Percentiles rank a stretch among this genome's conserved stretches.
These are phyloP conservation scores for Phytophthora megakarya DNA, from an alignment of 352 stramenopile genomes.

Conservation along the genomic window DNA sequence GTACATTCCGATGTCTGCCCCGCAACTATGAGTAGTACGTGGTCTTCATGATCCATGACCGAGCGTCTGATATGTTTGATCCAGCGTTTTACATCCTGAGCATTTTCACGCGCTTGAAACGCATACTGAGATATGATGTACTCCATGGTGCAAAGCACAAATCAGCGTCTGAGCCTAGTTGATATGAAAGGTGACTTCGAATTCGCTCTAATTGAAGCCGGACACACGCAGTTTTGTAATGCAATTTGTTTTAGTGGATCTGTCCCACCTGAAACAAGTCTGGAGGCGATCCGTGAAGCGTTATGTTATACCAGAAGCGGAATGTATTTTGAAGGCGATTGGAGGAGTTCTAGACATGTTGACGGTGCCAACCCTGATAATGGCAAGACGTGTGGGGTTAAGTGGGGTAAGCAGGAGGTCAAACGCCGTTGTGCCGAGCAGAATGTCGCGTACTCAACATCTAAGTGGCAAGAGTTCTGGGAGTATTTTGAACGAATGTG, in stretches of 20 bases:
- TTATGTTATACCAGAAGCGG: no score
- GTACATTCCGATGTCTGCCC: constrained; percentile 22
- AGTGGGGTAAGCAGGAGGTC: not conserved
- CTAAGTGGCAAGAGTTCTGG: not conserved
- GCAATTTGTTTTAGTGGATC: no score
- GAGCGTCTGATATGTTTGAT: not conserved
- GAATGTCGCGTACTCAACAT: not conserved
- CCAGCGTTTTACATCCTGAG: constrained; percentile 23
- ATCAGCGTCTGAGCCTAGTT: not conserved
- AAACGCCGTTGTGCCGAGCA: not conserved
- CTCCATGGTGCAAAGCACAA: constrained; percentile 5
- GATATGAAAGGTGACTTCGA: not conserved
- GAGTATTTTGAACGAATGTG: not conserved
- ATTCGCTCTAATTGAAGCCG: not conserved
- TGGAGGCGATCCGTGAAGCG: no score
- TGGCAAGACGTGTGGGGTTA: not conserved
- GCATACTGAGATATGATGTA: constrained; percentile 27
- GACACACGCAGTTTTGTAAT: no score
- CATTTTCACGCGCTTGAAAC: not conserved
- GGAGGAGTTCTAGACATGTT: no score
- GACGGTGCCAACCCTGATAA: not conserved
- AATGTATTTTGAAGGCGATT: no score
- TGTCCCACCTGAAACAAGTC: no score
- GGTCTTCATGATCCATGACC: constrained; percentile 26
- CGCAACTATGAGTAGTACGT: constrained; percentile 11